These are phyloP conservation scores for Penicillium sp. DNA, from an alignment of 2,329 filamentous ascomycete genomes.

Conservation along the genomic window DNA sequence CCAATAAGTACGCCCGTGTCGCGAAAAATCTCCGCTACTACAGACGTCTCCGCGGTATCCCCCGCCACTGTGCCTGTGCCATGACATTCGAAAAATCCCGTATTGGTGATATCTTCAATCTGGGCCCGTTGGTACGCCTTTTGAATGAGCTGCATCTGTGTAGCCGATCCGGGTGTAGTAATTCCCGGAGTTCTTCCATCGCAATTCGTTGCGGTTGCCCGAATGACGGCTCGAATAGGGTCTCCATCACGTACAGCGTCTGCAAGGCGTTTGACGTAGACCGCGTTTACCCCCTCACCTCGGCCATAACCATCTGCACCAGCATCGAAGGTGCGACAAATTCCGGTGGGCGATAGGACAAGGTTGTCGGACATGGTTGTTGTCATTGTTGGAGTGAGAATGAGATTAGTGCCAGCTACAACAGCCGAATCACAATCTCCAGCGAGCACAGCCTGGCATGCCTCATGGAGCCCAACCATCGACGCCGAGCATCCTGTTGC, in stretches of 20 bases:
- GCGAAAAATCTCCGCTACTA: conserved; percentile 9
- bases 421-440: background rate
- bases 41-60: conserved; percentile 8
- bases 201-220: conserved; percentile 20
- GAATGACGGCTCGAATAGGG: conserved; percentile 31
- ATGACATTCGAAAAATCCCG: conserved; percentile 17
- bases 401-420: background rate
- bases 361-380: conserved; percentile 30
- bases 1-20: conserved; percentile 7
- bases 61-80: conserved; percentile 17
- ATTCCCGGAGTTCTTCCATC: conserved; percentile 21
- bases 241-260: conserved; percentile 30
- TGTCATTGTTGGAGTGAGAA: conserved; percentile 10
- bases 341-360: conserved; percentile 34
- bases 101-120: conserved; percentile 7
- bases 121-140: conserved; percentile 4
- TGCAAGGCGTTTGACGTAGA: conserved; percentile 28
- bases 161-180: background rate
- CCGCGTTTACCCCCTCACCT: conserved; percentile 33
- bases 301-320: conserved; percentile 33
- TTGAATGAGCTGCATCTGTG: conserved; percentile 1
- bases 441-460: background rate
- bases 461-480: background rate
- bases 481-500: background rate
- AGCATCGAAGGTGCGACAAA: conserved; percentile 26